Base-by-base conservation (phyloP, 495 filamentous ascomycete species). In the Xylaria cubensis region DNA sequence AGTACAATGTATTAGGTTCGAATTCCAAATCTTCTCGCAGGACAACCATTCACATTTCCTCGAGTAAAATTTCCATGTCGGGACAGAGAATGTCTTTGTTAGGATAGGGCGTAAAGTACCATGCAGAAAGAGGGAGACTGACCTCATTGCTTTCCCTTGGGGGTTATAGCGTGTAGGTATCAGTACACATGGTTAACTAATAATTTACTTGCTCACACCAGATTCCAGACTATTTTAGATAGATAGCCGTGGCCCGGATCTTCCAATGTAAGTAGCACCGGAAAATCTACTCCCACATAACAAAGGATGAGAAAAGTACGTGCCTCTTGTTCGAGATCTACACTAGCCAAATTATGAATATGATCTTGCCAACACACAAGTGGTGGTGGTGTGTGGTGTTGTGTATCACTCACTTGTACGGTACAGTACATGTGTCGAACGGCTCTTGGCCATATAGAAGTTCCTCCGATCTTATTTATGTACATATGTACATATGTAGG, bases 391-490 rank as follows among this genome's bases (percentile, higher is more conserved):
- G 26, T 21, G 53, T 32, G 53, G 12, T 56, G 53, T 26, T 29
- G 51, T 55, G 53, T 61, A 61, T 15, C 12, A 41, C 32, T 21
- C 36, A 39, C 36, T 39, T 39, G 36, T 39, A 39, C 6, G 8
- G 10, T 26, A 61, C n/a, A 39, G 0, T 39, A 41, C 34, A 56
- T 39, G 36, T 51, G 50, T 59, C 17, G 26, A 24, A 21, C 48
- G 29, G 39, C 39, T 46, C 69, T 59, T 66, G 63, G 59, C 61
- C 39, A 42, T 12, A 3, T 26, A 24, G 61, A 65, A 72, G 70
- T 72, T 72, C 70, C 70, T 72, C 70, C 70, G 70, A 36, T 71
- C 70, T 72, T 72, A 72, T 55, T 42, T 65, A 26, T 19, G 26
- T 8, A 39, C 8, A 6, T 36, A 36, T 6, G 36, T 24, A 24